phyloP scores from a whole-genome alignment of 2,329 filamentous ascomycete genomes.

The Pseudogymnoascus sp. region DNA sequence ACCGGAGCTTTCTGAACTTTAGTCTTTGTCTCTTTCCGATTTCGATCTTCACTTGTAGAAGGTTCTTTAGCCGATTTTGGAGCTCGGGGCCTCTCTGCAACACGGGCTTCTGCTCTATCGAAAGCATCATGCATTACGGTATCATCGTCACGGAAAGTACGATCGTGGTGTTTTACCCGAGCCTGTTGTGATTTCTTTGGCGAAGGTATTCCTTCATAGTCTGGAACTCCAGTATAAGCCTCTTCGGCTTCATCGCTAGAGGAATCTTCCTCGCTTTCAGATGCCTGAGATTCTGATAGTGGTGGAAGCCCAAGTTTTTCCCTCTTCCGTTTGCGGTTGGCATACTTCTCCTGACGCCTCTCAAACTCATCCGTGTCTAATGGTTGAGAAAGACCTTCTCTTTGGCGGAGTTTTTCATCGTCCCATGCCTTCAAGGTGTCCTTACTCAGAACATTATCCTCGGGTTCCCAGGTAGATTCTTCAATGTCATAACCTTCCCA shows the following conservation, averaged over 20 bases:
- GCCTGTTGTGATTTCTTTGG: constrained; percentile 12
- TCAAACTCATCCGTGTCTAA: constrained; percentile 20
- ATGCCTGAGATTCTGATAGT: constrained; percentile 9
- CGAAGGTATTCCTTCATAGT: constrained; percentile 11
- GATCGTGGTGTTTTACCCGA: neutral
- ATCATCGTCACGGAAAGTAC: neutral
- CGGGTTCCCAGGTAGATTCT: constrained; percentile 47
- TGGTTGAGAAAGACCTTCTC: constrained; percentile 13
- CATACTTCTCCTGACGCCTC: constrained; percentile 14
- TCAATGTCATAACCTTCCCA: constrained; percentile 54
- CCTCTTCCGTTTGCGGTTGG: neutral
- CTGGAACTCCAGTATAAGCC: neutral
- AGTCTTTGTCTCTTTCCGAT: neutral
- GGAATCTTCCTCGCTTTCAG: constrained; percentile 15
- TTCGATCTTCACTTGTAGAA: neutral
- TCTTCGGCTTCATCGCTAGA: constrained; percentile 25
- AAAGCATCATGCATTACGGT: neutral
- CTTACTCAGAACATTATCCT: constrained; percentile 31
- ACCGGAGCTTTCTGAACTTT: neutral
- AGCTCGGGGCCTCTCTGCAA: neutral
- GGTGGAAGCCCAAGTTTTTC: neutral
- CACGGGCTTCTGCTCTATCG: neutral
- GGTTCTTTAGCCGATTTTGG: neutral
- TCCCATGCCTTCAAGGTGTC: constrained; percentile 26
- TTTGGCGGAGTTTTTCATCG: constrained; percentile 20